Base-by-base conservation (phyloP, 1,139 yeast genomes). In the Sugiyamaella pinicola region DNA sequence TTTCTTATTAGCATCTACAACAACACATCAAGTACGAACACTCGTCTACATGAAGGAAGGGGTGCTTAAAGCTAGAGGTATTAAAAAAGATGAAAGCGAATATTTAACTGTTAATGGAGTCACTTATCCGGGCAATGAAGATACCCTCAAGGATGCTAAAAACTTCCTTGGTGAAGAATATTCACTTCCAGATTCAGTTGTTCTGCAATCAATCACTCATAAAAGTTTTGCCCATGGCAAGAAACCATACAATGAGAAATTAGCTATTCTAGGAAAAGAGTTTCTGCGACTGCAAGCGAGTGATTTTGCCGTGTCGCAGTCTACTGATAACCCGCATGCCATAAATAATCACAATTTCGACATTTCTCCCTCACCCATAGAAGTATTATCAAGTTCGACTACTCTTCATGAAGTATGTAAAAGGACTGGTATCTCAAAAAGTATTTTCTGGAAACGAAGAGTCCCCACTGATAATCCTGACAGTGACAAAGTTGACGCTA, bases 141-240 rank as follows among this genome's bases (percentile, higher is more conserved):
- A 74, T 17, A 83, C 82, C 57, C 69, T 84, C 51, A 64, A 70
- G 55, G 72, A 75, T 38, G 71, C 84, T 52, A 79, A 79, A 61
- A 61, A 67, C 31, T 78, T 83, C 57, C 72, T 85, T 44, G 78
- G 83, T 21, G 79, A 80, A 55, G 80, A 80, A 24, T 73, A 65
- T 59, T 53, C 59, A 21, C 64, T 79, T 35, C 69, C 75, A 6
- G 72, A 77, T 24, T 63, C 68, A 18, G 62, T 87, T 55, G 75
- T 86, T 35, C 73, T 89, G 57, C 97, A 91, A 72, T 83, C 87
- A 33, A 74, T 90, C 64, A 90, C 97, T 10, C 97, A 91, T 72
- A 91, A 91, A 72, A 87, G 96, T 39, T 91, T 90, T 76, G 95
- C 95, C 7, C 95, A 88, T 71, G 97, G 96, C 13, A 76, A 81